Percentiles rank a stretch among this genome's conserved stretches.
These are phyloP conservation scores for Solanum pinnatisectum DNA, from an alignment of 257 asterid genomes.

Conservation along the genomic window DNA sequence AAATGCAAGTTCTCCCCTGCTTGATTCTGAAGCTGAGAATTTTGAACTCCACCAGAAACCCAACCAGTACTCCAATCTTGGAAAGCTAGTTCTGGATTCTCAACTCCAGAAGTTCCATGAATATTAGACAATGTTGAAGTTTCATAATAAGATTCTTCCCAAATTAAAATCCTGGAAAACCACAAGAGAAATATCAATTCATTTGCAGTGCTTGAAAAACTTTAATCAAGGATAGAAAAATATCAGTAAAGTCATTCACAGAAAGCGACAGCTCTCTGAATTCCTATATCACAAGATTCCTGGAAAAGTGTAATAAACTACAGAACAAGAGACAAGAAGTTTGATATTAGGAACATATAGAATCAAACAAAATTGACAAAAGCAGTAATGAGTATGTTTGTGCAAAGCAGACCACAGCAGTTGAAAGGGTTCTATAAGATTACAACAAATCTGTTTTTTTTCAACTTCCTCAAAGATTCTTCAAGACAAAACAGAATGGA, in stretches of 20 bases:
- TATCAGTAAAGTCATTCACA: not conserved
- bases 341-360: slow-evolving; percentile 18
- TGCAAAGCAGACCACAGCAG: slow-evolving; percentile 22
- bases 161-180: slow-evolving; percentile 65
- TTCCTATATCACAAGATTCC: not conserved
- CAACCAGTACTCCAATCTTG: slow-evolving; percentile 29
- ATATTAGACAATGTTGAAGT: slow-evolving; percentile 17
- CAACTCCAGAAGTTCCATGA: slow-evolving; percentile 17
- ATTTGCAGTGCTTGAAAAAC: not conserved
- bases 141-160: slow-evolving; percentile 86
- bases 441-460: slow-evolving; percentile 17
- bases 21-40: slow-evolving; percentile 12
- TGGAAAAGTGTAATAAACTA: slow-evolving; percentile 1
- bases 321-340: slow-evolving; percentile 18
- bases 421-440: slow-evolving; percentile 17
- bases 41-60: slow-evolving; percentile 28
- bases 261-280: not conserved
- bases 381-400: slow-evolving; percentile 23
- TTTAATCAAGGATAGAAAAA: not conserved
- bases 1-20: slow-evolving; percentile 42
- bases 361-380: slow-evolving; percentile 32
- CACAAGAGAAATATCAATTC: not conserved
- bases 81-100: slow-evolving; percentile 15
- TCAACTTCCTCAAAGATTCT: slow-evolving; percentile 35
- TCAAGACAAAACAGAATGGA: slow-evolving; percentile 37